These are phyloP conservation scores for Candida piceae DNA, from an alignment of 805 yeast genomes.

Conservation along the genomic window DNA sequence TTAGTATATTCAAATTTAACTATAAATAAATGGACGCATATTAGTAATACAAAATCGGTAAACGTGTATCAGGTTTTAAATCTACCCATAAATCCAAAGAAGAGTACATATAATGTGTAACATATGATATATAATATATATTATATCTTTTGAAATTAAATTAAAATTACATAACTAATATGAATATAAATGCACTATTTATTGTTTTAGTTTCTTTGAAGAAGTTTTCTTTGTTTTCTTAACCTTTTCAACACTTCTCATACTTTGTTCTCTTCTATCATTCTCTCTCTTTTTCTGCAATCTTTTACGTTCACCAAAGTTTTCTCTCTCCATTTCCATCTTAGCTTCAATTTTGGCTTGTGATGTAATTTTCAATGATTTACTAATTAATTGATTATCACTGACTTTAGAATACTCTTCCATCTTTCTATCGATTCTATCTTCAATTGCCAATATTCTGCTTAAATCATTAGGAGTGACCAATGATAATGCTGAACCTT, in stretches of 20 bases:
- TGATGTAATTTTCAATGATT: conserved; percentile 63
- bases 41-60: too few species aligned
- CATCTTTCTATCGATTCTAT: conserved; percentile 75
- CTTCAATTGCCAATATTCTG: conserved; percentile 81
- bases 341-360: conserved; percentile 85
- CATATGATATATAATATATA: too few species aligned
- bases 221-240: conserved; percentile 2
- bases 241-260: conserved; percentile 1
- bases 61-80: too few species aligned
- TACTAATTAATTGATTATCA: conserved; percentile 73
- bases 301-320: conserved; percentile 62
- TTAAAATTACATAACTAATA: too few species aligned
- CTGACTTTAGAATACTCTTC: conserved; percentile 63
- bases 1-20: too few species aligned
- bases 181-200: too few species aligned
- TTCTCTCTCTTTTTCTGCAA: conserved; percentile 16
- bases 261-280: conserved; percentile 1
- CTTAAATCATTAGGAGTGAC: conserved; percentile 82
- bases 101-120: too few species aligned
- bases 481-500: conserved; percentile 77
- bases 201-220: too few species aligned
- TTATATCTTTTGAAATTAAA: too few species aligned
- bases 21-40: too few species aligned
- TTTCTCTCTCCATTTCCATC: conserved; percentile 90
- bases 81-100: too few species aligned